Evolutionary conservation across 2,329 filamentous ascomycete species (phyloP).

Genomic region (Fusarium poae): DNA sequence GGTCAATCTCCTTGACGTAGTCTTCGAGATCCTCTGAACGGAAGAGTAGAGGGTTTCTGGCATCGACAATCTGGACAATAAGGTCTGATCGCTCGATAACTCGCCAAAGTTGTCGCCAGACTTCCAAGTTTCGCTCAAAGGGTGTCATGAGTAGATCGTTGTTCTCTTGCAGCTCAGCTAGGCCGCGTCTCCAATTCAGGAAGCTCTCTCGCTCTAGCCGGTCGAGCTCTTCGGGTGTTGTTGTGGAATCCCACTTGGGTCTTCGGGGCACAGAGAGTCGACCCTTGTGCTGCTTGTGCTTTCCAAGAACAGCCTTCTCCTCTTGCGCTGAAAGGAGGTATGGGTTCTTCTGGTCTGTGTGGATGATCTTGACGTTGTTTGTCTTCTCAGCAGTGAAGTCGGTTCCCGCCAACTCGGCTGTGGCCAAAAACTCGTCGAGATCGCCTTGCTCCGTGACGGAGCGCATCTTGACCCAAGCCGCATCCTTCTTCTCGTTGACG

Average conservation of each 20-base stretch:
- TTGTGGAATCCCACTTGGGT: slow-evolving; percentile 88
- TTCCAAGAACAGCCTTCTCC: slow-evolving; percentile 81
- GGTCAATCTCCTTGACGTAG: slow-evolving; percentile 93
- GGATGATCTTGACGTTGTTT: slow-evolving; percentile 99
- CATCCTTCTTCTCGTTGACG: slow-evolving; percentile 90
- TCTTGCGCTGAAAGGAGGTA: slow-evolving; percentile 89
- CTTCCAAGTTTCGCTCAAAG: slow-evolving; percentile 96
- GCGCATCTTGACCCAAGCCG: slow-evolving; percentile 99
- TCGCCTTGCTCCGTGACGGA: slow-evolving; percentile 97
- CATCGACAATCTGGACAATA: slow-evolving; percentile 98
- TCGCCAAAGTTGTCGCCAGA: slow-evolving; percentile 98
- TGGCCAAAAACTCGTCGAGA: slow-evolving; percentile 95
- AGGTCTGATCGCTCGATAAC: slow-evolving; percentile 97
- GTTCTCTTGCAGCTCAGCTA: slow-evolving; percentile 93
- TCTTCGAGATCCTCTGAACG: slow-evolving; percentile 91
- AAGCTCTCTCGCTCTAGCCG: slow-evolving; percentile 82
- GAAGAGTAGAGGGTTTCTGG: slow-evolving; percentile 93
- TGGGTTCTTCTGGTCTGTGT: slow-evolving; percentile 94
- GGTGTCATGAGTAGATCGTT: slow-evolving; percentile 97
- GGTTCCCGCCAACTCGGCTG: slow-evolving; percentile 95
- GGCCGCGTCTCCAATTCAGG: slow-evolving; percentile 86
- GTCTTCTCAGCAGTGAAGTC: slow-evolving; percentile 99
- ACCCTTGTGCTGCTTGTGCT: slow-evolving; percentile 83
- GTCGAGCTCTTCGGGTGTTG: slow-evolving; percentile 87
- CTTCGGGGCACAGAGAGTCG: slow-evolving; percentile 89